These are phyloP conservation scores for Kwoniella shivajii DNA, from an alignment of 1,284 basidiomycete species.

Conservation along the genomic window DNA sequence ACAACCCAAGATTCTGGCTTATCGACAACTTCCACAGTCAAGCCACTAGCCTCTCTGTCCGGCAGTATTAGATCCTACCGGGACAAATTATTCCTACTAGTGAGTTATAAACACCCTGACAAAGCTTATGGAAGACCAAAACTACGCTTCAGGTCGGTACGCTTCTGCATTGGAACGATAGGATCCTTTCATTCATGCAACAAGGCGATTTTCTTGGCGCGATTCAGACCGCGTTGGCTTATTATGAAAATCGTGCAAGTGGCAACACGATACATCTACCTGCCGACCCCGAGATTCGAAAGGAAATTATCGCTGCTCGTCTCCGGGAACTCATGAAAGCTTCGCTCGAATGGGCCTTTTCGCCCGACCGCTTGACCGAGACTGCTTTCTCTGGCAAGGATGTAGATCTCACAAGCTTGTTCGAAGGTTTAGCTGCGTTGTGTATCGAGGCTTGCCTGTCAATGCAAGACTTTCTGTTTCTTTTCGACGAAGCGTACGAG, in stretches of 20 bases:
- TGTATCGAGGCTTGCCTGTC: conserved; percentile 82
- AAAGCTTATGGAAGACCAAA: conserved; percentile 42
- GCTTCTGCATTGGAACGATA: conserved; percentile 92
- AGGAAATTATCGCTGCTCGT: conserved; percentile 70
- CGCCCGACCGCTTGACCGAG: conserved; percentile 89
- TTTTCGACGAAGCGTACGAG: conserved; percentile 92
- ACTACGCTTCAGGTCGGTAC: conserved; percentile 76
- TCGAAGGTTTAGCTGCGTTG: conserved; percentile 80
- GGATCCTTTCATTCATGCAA: conserved; percentile 79
- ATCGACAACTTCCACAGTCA: neutral
- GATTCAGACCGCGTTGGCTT: conserved; percentile 80
- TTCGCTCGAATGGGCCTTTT: conserved; percentile 87
- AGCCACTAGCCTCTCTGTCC: conserved; percentile 52
- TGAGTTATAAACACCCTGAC: conserved; percentile 55
- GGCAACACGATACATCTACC: conserved; percentile 90
- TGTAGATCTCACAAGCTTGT: conserved; percentile 85
- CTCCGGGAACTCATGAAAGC: conserved; percentile 82
- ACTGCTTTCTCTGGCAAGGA: conserved; percentile 88
- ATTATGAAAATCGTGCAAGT: conserved; percentile 78
- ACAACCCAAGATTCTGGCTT: conserved; percentile 39
- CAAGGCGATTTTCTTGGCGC: conserved; percentile 86
- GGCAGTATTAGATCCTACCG: conserved; percentile 82
- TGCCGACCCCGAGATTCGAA: conserved; percentile 62
- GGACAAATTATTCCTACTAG: conserved; percentile 86
- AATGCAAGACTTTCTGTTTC: conserved; percentile 75